Evolutionary conservation across 768 basidiomycete genomes (phyloP).

Genomic region (Calvatia gigantea): DNA sequence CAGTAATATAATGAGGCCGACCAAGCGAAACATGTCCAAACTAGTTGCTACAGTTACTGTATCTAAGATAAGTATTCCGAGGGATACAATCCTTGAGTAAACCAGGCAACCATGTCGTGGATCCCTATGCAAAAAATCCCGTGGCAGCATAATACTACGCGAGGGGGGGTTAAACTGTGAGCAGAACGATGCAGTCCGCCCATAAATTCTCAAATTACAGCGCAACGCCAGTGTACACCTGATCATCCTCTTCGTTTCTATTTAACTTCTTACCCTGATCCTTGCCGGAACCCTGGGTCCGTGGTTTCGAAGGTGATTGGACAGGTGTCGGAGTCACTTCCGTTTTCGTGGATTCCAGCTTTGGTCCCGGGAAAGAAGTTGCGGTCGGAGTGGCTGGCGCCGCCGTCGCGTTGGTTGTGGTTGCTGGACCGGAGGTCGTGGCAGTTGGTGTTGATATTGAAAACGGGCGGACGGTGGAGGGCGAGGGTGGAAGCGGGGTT

Average conservation of each 20-base stretch:
- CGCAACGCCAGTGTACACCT: conserved; percentile 4
- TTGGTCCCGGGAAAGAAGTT: neutral
- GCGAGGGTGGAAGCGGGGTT: neutral
- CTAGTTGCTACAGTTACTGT: too few relatives aligned
- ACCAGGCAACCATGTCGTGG: too few relatives aligned
- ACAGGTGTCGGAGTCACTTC: neutral
- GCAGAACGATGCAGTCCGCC: too few relatives aligned
- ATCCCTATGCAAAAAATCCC: too few relatives aligned
- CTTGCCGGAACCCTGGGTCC: neutral
- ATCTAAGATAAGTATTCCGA: too few relatives aligned
- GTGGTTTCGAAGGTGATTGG: neutral
- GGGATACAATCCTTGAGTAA: too few relatives aligned
- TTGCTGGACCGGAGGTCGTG: neutral
- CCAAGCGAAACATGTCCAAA: too few relatives aligned
- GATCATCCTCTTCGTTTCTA: neutral
- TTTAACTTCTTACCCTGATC: neutral
- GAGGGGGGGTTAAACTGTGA: too few relatives aligned
- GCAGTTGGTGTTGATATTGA: neutral
- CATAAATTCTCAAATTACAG: neutral
- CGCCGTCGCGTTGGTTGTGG: neutral
- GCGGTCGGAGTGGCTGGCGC: neutral
- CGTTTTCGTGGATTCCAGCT: fast-evolving
- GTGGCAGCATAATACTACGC: too few relatives aligned
- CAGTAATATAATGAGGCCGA: too few relatives aligned
- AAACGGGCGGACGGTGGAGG: neutral